Evolutionary conservation across 2,329 filamentous ascomycete genomes (phyloP), one percentile per base, ranked within the genome.

Genomic region (Metarhizium album): DNA sequence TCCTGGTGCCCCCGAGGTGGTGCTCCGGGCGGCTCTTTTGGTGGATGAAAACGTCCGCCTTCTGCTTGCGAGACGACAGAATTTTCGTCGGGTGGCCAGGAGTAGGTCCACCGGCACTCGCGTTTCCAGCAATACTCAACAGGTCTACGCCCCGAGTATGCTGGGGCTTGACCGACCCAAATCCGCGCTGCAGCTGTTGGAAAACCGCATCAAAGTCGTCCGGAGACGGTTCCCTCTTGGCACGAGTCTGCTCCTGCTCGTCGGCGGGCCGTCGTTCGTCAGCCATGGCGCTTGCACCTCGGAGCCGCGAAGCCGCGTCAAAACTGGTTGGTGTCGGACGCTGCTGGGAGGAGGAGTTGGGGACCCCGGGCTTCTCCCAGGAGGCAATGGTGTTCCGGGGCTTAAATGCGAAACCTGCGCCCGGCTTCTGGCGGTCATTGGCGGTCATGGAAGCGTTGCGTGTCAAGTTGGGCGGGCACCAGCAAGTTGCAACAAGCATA

Each of bases 21-120:
- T 78, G 76, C 59, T 82, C 79, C 1, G 78, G 78, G 2, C 78
- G 72, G 47, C 68, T 75, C 61, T 71, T 76, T 45, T 73, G 74
- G 55, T 75, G 72, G 48, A 78, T 72, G 60, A 81, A 81, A 51
- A 79, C 64, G 58, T 73, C 70, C 52, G 77, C 76, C 62, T 76
- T 76, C 60, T 78, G 74, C 60, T 79, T 76, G 61, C 74, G 72
- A 60, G 70, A 72, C 42, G 73, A 74, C 60, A 71, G 63, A 58
- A 74, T 68, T 59, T 71, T 71, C 46, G 63, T 62, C 40, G 69
- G 64, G 50, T 72, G 70, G 2, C 67, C 65, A 56, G 69, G 67
- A 18, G 62, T 60, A 48, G 66, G 62, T 47, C 56, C 45, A 59
- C 37, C 54, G 48, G 33, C 43, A 18, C 8, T 42, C 29, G 38